Percentiles rank a stretch among this genome's conserved stretches.
Evolutionary conservation across 345 rosid genomes (phyloP).

Genomic region (Syzygium jambos): DNA sequence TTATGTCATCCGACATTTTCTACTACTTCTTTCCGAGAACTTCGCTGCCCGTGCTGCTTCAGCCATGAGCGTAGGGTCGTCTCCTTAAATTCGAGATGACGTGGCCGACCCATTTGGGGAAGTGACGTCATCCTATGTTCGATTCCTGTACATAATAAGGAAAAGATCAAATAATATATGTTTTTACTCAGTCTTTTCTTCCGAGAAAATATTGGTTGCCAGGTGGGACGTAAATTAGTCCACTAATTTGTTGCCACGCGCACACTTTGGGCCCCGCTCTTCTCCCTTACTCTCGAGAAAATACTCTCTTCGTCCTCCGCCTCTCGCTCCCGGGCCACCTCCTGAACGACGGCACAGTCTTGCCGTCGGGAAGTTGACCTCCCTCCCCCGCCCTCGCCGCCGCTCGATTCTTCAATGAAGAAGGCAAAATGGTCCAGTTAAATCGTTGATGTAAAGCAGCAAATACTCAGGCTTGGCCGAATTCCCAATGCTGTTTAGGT

Average conservation of each 20-base stretch:
- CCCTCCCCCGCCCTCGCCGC: not conserved
- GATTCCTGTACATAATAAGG: not conserved
- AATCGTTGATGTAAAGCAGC: constrained; percentile 58
- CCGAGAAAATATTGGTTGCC: no score
- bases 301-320: no score
- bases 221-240: no score
- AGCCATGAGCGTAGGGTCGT: no score
- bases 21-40: no score
- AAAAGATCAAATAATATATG: no score
- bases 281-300: no score
- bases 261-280: not conserved
- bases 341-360: not conserved
- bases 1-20: no score
- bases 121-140: not conserved
- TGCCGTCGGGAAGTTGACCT: not conserved
- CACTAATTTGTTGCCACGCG: no score
- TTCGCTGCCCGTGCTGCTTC: no score
- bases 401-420: not conserved
- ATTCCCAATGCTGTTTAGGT: constrained; percentile 41
- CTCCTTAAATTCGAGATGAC: no score
- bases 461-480: constrained; percentile 40
- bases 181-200: no score
- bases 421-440: constrained; percentile 4
- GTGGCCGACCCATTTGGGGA: not conserved
- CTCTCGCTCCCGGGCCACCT: not conserved